Evolutionary conservation across 2,329 filamentous ascomycete genomes (phyloP).

Genomic region (Alternaria arborescens): DNA sequence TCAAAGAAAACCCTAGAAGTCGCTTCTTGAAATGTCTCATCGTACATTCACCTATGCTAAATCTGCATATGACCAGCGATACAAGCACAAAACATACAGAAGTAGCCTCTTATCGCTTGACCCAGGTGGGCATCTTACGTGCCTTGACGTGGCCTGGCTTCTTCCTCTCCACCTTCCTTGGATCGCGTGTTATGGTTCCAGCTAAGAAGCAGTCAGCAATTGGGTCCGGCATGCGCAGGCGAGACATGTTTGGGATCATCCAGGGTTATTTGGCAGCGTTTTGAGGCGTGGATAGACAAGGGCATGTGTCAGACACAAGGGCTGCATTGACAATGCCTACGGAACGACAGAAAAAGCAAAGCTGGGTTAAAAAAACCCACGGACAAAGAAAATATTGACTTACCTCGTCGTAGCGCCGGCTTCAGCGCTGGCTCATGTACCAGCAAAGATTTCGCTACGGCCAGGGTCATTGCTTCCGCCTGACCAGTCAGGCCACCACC

Average conservation of each 20-base stretch:
- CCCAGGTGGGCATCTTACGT: slow-evolving; percentile 97
- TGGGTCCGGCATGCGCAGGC: slow-evolving; percentile 17
- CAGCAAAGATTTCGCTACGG: slow-evolving; percentile 84
- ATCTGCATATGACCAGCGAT: slow-evolving; percentile 17
- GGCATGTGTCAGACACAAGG: slow-evolving; percentile 7
- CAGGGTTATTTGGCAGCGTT: slow-evolving; percentile 16
- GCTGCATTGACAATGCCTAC: slow-evolving; percentile 4
- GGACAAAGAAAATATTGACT: slow-evolving; percentile 51
- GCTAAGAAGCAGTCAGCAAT: slow-evolving; percentile 68
- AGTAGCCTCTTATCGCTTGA: slow-evolving; percentile 71
- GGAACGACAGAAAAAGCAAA: slow-evolving; percentile 4
- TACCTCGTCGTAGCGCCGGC: slow-evolving; percentile 86
- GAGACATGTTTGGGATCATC: slow-evolving; percentile 13
- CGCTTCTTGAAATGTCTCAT: slow-evolving; percentile 8
- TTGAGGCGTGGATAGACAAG: slow-evolving; percentile 10
- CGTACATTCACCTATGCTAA: slow-evolving; percentile 26
- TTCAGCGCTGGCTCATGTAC: slow-evolving; percentile 94
- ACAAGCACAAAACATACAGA: slow-evolving; percentile 40
- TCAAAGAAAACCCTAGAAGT: not conserved
- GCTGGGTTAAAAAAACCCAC: not conserved
- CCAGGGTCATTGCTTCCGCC: slow-evolving; percentile 91
- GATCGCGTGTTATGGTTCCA: slow-evolving; percentile 90
- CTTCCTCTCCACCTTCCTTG: slow-evolving; percentile 94
- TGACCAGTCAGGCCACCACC: slow-evolving; percentile 95
- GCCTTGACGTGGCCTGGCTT: slow-evolving; percentile 96